These are phyloP conservation scores for Ochetophila trinervis DNA, from an alignment of 306 rosid genomes.

Conservation along the genomic window DNA sequence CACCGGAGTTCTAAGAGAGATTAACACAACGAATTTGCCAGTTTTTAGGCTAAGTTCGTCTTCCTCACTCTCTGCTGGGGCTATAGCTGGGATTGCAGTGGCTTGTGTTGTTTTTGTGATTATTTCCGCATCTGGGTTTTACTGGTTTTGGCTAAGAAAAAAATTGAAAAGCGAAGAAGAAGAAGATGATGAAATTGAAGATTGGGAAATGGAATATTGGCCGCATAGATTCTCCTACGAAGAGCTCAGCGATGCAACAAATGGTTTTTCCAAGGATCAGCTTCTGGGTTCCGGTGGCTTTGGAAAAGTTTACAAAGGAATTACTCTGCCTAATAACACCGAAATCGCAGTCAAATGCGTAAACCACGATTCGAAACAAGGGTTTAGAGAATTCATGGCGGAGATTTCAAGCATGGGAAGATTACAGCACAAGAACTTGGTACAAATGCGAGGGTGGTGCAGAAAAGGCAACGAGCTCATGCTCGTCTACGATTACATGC, in stretches of 20 bases:
- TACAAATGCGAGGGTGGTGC: slow-evolving; percentile 95
- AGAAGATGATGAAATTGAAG: slow-evolving; percentile 71
- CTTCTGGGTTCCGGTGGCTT: slow-evolving; percentile 82
- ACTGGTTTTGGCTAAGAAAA: slow-evolving; percentile 46
- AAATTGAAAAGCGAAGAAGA: slow-evolving; percentile 38
- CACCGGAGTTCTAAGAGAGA: slow-evolving; percentile 51
- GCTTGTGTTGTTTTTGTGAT: slow-evolving; percentile 40
- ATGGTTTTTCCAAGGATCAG: slow-evolving; percentile 40
- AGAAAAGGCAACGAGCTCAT: slow-evolving; percentile 60
- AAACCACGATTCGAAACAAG: slow-evolving; percentile 88
- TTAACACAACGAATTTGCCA: slow-evolving; percentile 56
- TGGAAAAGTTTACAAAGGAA: slow-evolving; percentile 75
- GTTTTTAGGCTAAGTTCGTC: slow-evolving; percentile 37
- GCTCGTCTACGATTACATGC: slow-evolving; percentile 91
- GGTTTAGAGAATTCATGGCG: slow-evolving; percentile 88
- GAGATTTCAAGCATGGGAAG: slow-evolving; percentile 94
- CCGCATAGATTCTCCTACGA: slow-evolving; percentile 79
- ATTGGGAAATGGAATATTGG: slow-evolving; percentile 91
- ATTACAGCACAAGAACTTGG: slow-evolving; percentile 80
- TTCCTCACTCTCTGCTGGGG: slow-evolving; percentile 42
- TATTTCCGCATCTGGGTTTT: slow-evolving; percentile 23
- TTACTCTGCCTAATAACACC: slow-evolving; percentile 38
- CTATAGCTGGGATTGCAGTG: slow-evolving; percentile 49
- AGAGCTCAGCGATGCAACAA: slow-evolving; percentile 58
- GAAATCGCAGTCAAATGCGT: slow-evolving; percentile 86